Conservation (phyloP, 441 rosid genomes). For the Viola pubescens region DNA sequence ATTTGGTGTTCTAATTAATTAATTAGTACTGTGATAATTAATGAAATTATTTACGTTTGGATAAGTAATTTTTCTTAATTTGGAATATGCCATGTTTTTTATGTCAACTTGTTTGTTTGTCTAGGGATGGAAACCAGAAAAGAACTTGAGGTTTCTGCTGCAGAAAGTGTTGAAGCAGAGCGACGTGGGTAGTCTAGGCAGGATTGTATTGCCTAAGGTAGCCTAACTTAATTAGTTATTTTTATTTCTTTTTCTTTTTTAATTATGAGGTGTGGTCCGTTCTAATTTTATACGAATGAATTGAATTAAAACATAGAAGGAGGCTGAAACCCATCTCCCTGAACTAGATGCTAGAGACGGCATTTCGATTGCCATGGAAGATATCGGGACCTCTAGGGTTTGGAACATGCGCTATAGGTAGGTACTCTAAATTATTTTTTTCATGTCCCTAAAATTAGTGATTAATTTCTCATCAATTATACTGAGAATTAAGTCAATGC, state of each 20-base stretch:
- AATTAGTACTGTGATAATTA: neutral
- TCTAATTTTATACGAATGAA: neutral
- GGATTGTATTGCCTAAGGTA: conserved; percentile 93
- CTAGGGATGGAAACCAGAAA: conserved; percentile 72
- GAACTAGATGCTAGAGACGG: conserved; percentile 95
- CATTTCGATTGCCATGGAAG: conserved; percentile 90
- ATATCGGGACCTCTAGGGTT: conserved; percentile 86
- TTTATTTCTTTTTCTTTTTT: neutral
- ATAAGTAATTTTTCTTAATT: neutral
- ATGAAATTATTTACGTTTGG: neutral
- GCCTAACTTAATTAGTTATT: neutral
- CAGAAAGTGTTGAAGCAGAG: conserved; percentile 97
- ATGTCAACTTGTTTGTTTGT: conserved; percentile 1
- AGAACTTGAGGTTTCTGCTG: conserved; percentile 81
- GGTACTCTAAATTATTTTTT: conserved; percentile 32
- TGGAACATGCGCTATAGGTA: conserved; percentile 99
- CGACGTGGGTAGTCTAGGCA: conserved; percentile 90
- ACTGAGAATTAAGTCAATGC: conserved; percentile 17
- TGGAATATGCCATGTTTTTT: neutral
- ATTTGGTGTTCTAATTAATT: neutral
- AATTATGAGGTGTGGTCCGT: neutral
- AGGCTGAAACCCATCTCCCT: conserved; percentile 94
- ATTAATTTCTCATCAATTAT: neutral
- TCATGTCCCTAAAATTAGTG: neutral
- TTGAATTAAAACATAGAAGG: conserved; percentile 43